These are phyloP conservation scores for Penicillium sp. DNA, from an alignment of 2,329 filamentous ascomycete species.

Conservation along the genomic window DNA sequence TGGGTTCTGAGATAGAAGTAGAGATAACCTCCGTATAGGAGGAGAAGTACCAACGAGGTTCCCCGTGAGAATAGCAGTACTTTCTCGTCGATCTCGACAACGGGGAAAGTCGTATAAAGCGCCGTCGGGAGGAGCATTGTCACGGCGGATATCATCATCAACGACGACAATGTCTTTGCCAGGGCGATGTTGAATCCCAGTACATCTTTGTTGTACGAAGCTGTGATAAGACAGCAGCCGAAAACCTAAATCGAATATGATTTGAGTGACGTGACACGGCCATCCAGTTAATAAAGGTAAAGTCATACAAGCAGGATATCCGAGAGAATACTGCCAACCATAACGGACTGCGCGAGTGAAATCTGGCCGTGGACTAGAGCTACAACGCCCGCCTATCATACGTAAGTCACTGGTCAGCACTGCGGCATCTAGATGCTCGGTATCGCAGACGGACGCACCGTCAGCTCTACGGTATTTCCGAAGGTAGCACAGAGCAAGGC, in stretches of 20 bases:
- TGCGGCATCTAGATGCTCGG: neutral
- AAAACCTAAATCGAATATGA: slow-evolving; percentile 44
- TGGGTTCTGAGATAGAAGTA: slow-evolving; percentile 69
- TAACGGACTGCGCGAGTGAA: slow-evolving; percentile 82
- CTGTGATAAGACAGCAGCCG: slow-evolving; percentile 68
- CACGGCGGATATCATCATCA: slow-evolving; percentile 66
- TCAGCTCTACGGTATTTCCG: slow-evolving; percentile 15
- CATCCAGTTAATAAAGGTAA: too few relatives aligned
- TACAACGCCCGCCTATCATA: slow-evolving; percentile 65
- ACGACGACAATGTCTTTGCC: slow-evolving; percentile 47
- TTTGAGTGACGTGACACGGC: neutral
- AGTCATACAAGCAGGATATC: slow-evolving; percentile 67
- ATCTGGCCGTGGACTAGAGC: slow-evolving; percentile 76
- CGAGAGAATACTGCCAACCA: slow-evolving; percentile 85
- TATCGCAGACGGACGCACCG: neutral
- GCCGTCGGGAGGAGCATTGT: slow-evolving; percentile 69
- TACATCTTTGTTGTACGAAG: slow-evolving; percentile 62
- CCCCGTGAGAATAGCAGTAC: slow-evolving; percentile 67
- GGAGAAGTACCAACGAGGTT: slow-evolving; percentile 64
- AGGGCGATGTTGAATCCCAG: slow-evolving; percentile 48
- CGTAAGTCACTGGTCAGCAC: too few relatives aligned
- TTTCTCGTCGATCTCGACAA: slow-evolving; percentile 43
- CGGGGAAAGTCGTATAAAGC: slow-evolving; percentile 57
- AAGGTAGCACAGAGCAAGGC: slow-evolving; percentile 13
- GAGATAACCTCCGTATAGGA: slow-evolving; percentile 66